Evolutionary conservation across 2,329 filamentous ascomycete species (phyloP).

Genomic region (Colletotrichum lupini): DNA sequence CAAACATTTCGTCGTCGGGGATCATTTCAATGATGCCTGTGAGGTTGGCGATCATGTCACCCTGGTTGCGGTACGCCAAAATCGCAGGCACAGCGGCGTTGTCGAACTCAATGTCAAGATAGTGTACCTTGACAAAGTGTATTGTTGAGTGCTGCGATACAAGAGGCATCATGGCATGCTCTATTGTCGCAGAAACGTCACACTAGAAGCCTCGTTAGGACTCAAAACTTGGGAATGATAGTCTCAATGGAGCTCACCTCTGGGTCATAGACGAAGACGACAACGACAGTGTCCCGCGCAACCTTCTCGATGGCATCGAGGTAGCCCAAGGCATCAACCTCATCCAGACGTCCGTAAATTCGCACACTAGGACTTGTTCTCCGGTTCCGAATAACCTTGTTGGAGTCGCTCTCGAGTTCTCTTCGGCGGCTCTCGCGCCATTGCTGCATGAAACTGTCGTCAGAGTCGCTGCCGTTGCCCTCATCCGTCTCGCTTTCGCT

Average conservation of each 20-base stretch:
- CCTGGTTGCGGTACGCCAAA: conserved; percentile 86
- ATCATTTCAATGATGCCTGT: conserved; percentile 90
- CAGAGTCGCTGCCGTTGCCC: conserved; percentile 63
- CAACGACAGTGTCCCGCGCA: conserved; percentile 81
- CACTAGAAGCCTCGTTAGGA: conserved; percentile 65
- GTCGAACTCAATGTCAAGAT: conserved; percentile 94
- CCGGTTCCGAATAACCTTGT: conserved; percentile 66
- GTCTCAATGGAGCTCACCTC: conserved; percentile 69
- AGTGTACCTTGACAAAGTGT: conserved; percentile 91
- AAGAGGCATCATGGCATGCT: conserved; percentile 80
- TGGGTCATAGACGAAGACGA: conserved; percentile 93
- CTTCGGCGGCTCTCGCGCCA: conserved; percentile 86
- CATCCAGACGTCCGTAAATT: conserved; percentile 81
- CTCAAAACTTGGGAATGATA: background rate
- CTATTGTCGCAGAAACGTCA: conserved; percentile 80
- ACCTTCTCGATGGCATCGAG: conserved; percentile 97
- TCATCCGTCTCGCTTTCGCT: conserved; percentile 60
- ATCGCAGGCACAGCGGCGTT: conserved; percentile 87
- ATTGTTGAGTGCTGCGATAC: conserved; percentile 77
- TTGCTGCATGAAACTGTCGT: conserved; percentile 83
- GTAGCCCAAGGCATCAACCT: conserved; percentile 90
- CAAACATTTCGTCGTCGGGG: conserved; percentile 73
- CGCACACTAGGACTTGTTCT: conserved; percentile 81
- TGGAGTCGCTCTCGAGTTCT: conserved; percentile 77
- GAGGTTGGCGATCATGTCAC: conserved; percentile 90